Conservation (phyloP, 768 basidiomycete species). For the Punctularia strigosozonata region DNA sequence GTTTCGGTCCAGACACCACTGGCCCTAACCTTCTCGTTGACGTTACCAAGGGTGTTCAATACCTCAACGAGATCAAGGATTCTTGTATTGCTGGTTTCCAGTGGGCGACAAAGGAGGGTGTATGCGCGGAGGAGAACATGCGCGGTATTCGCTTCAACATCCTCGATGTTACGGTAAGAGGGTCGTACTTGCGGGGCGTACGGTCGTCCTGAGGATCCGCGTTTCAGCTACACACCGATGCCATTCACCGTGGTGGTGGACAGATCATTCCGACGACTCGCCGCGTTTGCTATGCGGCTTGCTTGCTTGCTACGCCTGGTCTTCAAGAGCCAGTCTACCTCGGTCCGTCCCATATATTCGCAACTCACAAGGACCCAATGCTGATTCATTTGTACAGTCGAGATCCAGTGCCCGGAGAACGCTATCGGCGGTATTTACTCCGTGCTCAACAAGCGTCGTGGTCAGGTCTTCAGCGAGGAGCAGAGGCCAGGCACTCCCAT, state of each 20-base stretch:
- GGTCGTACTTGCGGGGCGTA: slow-evolving; percentile 5
- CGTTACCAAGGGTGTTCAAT: slow-evolving; percentile 98
- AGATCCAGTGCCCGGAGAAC: slow-evolving; percentile 96
- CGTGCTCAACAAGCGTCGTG: slow-evolving; percentile 90
- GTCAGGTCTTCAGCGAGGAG: slow-evolving; percentile 96
- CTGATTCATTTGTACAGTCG: slow-evolving; percentile 40
- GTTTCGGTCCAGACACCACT: slow-evolving; percentile 97
- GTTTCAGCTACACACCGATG: slow-evolving; percentile 85
- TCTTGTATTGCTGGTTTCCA: slow-evolving; percentile 99
- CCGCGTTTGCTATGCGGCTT: slow-evolving; percentile 93
- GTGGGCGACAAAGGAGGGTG: slow-evolving; percentile 99
- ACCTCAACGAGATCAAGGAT: slow-evolving; percentile 99
- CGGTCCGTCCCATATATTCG: slow-evolving; percentile 29
- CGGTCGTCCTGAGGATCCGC: slow-evolving; percentile 2
- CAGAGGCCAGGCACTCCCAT: slow-evolving; percentile 96
- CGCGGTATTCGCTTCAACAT: slow-evolving; percentile 96
- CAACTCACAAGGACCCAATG: neutral
- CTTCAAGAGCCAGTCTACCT: slow-evolving; percentile 97
- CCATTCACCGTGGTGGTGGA: slow-evolving; percentile 98
- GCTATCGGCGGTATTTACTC: slow-evolving; percentile 97
- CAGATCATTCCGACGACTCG: slow-evolving; percentile 96
- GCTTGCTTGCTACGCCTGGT: slow-evolving; percentile 80
- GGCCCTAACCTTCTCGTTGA: slow-evolving; percentile 96
- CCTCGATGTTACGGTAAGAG: slow-evolving; percentile 81
- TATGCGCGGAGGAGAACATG: slow-evolving; percentile 95